Evolutionary conservation across 225 moss, liverwort and hornwort genomes (phyloP).

Genomic region (Ulota crispa): DNA sequence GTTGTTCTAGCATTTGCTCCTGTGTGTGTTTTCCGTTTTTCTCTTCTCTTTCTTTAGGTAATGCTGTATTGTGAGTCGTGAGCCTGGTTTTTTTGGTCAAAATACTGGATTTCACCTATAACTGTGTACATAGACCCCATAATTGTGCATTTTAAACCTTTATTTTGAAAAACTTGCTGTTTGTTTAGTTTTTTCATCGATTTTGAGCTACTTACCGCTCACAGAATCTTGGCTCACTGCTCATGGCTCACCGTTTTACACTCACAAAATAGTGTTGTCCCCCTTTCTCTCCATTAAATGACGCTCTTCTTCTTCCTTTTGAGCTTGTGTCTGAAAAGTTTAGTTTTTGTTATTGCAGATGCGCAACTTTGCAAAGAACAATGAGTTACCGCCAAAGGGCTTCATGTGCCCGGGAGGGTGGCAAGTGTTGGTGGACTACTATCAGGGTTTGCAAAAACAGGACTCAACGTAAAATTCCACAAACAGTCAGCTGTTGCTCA

Average conservation of each 20-base stretch:
- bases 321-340: slow-evolving; percentile 19
- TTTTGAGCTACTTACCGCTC: no score
- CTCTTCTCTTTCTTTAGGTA: not conserved
- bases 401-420: slow-evolving; percentile 99
- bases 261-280: no score
- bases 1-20: slow-evolving; percentile 26
- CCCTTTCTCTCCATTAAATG: not conserved
- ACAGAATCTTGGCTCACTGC: no score
- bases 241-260: no score
- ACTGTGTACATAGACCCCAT: no score
- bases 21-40: not conserved
- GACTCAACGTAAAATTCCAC: slow-evolving; percentile 19
- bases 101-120: no score
- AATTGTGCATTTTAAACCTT: no score
- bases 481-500: slow-evolving; percentile 4
- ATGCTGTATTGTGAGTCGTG: no score
- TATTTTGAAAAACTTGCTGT: no score
- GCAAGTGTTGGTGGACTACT: slow-evolving; percentile 97
- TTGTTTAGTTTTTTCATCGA: no score
- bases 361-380: slow-evolving; percentile 88
- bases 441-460: slow-evolving; percentile 66
- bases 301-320: not conserved
- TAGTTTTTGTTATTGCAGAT: slow-evolving; percentile 54
- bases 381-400: slow-evolving; percentile 81
- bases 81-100: no score